These are phyloP conservation scores for Isatis lusitanica DNA, from an alignment of 441 rosid genomes.

Conservation along the genomic window DNA sequence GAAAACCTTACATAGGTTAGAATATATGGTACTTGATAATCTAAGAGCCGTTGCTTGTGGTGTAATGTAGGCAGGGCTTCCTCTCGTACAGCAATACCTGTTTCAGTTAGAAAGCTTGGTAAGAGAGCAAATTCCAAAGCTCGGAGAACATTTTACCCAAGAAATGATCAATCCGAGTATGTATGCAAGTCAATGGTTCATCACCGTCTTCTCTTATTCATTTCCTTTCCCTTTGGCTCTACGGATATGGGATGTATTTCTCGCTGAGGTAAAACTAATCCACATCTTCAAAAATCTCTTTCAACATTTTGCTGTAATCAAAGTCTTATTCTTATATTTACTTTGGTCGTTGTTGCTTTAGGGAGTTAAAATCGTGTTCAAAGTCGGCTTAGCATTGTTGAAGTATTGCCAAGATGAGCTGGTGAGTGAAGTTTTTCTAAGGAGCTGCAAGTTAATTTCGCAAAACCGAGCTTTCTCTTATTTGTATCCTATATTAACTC, in stretches of 20 bases:
- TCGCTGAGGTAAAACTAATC: conserved; percentile 62
- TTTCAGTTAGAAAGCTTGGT: conserved; percentile 75
- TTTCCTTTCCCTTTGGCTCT: conserved; percentile 90
- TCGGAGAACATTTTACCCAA: conserved; percentile 75
- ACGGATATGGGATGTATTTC: conserved; percentile 97
- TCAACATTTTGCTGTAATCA: background rate
- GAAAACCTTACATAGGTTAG: background rate
- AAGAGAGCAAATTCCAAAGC: conserved; percentile 75
- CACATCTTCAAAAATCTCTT: background rate
- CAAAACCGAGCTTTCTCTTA: background rate
- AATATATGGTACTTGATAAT: background rate
- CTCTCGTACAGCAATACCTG: conserved; percentile 88
- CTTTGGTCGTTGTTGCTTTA: conserved; percentile 30
- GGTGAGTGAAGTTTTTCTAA: conserved; percentile 42
- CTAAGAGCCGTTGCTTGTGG: conserved; percentile 3
- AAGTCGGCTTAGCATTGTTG: conserved; percentile 85
- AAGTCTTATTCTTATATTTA: background rate
- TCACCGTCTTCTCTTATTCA: conserved; percentile 89
- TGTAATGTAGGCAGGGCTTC: conserved; percentile 71
- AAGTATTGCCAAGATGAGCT: conserved; percentile 87
- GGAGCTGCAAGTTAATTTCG: background rate
- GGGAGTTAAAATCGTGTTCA: conserved; percentile 94
- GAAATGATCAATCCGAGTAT: conserved; percentile 97
- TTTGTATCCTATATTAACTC: background rate
- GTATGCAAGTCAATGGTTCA: conserved; percentile 99